These are phyloP conservation scores for Tolypocladium nubicola DNA, from an alignment of 2,329 filamentous ascomycete genomes.

Conservation along the genomic window DNA sequence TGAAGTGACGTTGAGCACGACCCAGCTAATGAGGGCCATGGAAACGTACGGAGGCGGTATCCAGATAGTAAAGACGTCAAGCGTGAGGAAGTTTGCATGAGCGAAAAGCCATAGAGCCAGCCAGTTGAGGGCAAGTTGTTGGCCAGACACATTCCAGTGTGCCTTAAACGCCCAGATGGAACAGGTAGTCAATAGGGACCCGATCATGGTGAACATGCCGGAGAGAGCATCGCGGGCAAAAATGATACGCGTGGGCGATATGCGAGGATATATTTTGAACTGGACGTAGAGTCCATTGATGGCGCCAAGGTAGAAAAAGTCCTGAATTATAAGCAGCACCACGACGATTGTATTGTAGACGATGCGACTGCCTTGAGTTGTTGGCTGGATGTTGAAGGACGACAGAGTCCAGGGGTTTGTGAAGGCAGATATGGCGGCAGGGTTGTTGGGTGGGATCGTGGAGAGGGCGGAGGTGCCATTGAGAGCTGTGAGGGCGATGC, in stretches of 20 bases:
- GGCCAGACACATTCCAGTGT: conserved; percentile 5
- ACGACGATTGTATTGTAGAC: conserved; percentile 15
- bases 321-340: conserved; percentile 12
- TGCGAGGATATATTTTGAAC: conserved; percentile 10
- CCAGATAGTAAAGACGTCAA: conserved; percentile 13
- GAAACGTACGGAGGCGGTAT: conserved; percentile 9
- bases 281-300: conserved; percentile 11
- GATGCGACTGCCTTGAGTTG: conserved; percentile 10
- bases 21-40: conserved; percentile 10
- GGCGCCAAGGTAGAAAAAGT: conserved; percentile 13
- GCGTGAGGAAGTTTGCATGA: conserved; percentile 9
- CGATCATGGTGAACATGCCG: conserved; percentile 7
- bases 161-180: conserved; percentile 9
- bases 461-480: conserved; percentile 8
- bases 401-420: conserved; percentile 11
- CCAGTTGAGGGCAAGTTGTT: conserved; percentile 9
- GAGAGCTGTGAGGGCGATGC: conserved; percentile 6
- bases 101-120: conserved; percentile 10
- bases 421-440: conserved; percentile 7
- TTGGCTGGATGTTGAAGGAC: conserved; percentile 11
- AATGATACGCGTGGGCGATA: conserved; percentile 5
- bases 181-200: conserved; percentile 5
- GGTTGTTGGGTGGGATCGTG: conserved; percentile 5
- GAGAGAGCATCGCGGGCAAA: conserved; percentile 8
- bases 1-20: conserved; percentile 10